Evolutionary conservation across 1,139 yeast genomes (phyloP).

Genomic region (Suhomyces atakaporum): DNA sequence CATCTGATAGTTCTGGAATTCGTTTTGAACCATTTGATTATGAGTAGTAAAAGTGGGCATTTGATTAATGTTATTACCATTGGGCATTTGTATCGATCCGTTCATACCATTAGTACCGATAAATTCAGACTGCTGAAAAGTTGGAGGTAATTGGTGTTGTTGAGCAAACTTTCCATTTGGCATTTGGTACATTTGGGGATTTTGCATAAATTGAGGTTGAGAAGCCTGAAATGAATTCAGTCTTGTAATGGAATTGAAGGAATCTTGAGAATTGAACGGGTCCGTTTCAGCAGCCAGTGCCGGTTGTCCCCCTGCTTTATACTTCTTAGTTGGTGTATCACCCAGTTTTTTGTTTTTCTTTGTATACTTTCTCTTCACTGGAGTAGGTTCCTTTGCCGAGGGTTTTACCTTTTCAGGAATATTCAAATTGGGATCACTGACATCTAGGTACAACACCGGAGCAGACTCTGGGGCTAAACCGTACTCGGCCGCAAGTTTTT

Average conservation of each 20-base stretch:
- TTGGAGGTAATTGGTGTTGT: constrained; percentile 24
- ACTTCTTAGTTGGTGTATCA: constrained; percentile 42
- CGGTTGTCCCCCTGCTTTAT: constrained; percentile 17
- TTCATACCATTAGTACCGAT: constrained; percentile 18
- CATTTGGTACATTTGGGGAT: constrained; percentile 10
- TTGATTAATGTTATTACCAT: constrained; percentile 10
- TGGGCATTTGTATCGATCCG: constrained; percentile 7
- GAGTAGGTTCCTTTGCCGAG: constrained; percentile 44
- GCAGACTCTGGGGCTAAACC: constrained; percentile 57
- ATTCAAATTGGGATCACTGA: constrained; percentile 49
- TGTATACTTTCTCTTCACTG: constrained; percentile 46
- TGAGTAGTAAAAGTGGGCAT: constrained; percentile 18
- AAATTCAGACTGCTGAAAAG: constrained; percentile 33
- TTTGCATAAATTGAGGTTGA: constrained; percentile 21
- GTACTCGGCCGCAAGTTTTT: constrained; percentile 52
- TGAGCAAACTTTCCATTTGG: constrained; percentile 13
- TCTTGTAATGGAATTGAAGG: constrained; percentile 18
- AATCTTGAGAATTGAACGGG: constrained; percentile 21
- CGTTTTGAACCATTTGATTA: constrained; percentile 24
- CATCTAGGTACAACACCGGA: constrained; percentile 52
- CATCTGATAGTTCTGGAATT: constrained; percentile 33
- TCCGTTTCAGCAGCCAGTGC: constrained; percentile 13
- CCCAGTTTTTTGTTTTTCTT: constrained; percentile 39
- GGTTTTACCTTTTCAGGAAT: constrained; percentile 52
- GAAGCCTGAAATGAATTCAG: constrained; percentile 15